Evolutionary conservation across 305 asterid genomes (phyloP), one percentile per base, ranked within the genome.

Genomic region (Fraxinus xanthoxyloides): DNA sequence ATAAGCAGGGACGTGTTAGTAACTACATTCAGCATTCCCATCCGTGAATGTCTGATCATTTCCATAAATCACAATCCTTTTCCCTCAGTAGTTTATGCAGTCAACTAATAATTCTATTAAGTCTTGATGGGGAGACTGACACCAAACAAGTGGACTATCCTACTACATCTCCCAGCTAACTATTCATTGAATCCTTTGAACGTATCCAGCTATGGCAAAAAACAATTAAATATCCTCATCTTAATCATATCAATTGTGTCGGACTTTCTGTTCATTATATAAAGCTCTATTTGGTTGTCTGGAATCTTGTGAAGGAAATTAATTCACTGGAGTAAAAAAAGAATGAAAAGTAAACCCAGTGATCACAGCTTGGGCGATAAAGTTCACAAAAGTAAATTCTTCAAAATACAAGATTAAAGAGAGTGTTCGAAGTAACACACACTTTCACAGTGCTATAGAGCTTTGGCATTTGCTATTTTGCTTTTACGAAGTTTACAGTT

Each of bases 391-490:
- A 7, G 72, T 61, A 61, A 61, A 21, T 61, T 61, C 72, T 61
- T 7, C 72, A 61, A 61, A 48, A 63, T 24, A 63, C 72, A 24
- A 63, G 17, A 23, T 63, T 63, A 28, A 9, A 23, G 17, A 24
- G 65, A n/a, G 23, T n/a, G 31, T 21, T 23, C 8, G 6, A 61
- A 61, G 31, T 32, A 23, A 23, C 32, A 61, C 70, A 8, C 32
- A 30, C 38, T 69, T 69, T 30, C 40, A 28, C 31, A 69, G 36
- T 28, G 23, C 40, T 13, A 69, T 28, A 67, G 26, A 19, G 75
- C 75, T 69, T 5, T 28, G 75, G 34, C 38, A 13, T 10, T 63
- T 65, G 81, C 72, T 56, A 26, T 26, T 65, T 82, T 74, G 72
- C 30, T 26, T 56, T 7, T 15, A 78, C 38, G 12, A 80, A 34